Percentiles rank a stretch among this genome's conserved stretches.
These are phyloP conservation scores for Pilobolus umbonatus DNA, from an alignment of 192 early-diverging fungal genomes.

Conservation along the genomic window DNA sequence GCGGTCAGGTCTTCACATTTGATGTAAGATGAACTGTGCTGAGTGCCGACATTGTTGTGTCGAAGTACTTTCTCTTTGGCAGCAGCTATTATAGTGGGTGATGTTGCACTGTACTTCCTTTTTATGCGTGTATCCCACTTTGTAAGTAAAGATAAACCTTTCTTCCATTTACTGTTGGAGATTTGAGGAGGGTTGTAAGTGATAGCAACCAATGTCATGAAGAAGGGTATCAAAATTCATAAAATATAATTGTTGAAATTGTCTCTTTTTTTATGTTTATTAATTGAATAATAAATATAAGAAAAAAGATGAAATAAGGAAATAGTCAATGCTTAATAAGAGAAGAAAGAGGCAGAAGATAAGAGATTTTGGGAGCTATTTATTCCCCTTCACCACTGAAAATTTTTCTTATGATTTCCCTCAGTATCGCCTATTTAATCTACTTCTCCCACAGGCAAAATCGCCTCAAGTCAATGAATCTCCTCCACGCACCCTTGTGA, in stretches of 20 bases:
- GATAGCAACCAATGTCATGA: conserved; percentile 14
- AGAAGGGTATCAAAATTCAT: too few species aligned
- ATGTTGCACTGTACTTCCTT: not conserved
- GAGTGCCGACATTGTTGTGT: not conserved
- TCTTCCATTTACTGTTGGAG: conserved; percentile 9
- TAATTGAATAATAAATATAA: conserved; percentile 1
- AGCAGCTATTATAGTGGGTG: conserved; percentile 15
- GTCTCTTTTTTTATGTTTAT: conserved; percentile 5
- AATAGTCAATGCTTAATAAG: not conserved
- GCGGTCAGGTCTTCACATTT: conserved; percentile 33
- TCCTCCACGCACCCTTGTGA: not conserved
- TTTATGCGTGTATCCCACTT: conserved; percentile 5
- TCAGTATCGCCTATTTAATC: not conserved
- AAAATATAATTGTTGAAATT: too few species aligned
- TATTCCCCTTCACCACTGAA: too few species aligned
- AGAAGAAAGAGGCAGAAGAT: not conserved
- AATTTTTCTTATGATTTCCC: too few species aligned
- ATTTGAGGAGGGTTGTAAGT: conserved; percentile 14
- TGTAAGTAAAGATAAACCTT: conserved; percentile 11
- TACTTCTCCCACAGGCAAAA: conserved; percentile 6
- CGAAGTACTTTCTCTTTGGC: conserved; percentile 21
- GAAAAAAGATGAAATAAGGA: conserved; percentile 2
- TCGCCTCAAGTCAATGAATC: conserved; percentile 6
- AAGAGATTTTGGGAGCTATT: not conserved
- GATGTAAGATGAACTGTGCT: too few species aligned